Base-by-base conservation (phyloP, 148 eudicot genomes). In the Camellia granthamiana region DNA sequence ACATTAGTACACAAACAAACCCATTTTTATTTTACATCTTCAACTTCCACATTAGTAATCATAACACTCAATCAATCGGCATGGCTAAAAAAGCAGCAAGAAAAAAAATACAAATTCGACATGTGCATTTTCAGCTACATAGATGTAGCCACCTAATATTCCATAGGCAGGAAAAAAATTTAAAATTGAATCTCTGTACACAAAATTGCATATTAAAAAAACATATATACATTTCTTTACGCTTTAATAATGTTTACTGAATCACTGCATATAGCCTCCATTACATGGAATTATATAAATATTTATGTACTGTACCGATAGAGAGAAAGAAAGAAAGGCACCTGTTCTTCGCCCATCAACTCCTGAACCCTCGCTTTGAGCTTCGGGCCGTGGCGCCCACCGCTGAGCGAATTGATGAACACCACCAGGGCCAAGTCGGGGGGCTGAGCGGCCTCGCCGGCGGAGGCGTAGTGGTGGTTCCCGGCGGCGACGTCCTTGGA, bases 311-410 rank as follows among this genome's bases (percentile, higher is more conserved):
- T 1, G 38, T 30, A 30, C 38, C 38, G 14, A 19, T 19, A 71
- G 1, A 51, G 15, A 4, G 3, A 7, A 4, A 42, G 12, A 44
- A 18, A 83, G 58, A 70, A 3, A 3, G 44, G 14, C 2, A 94
- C 98, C 98, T 94, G 98, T 80, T 94, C 97, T 81, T 84, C 85
- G 6, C 93, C 88, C 93, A 94, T 92, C 64, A 94, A 83, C 41
- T 88, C 90, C 81, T 91, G 91, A 6, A 94, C 82, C 65, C 97
- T 78, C 4, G 64, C 81, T 84, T 71, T 92, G 52, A 92, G 91
- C 59, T 81, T 83, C 9, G 92, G 92, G 0, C 98, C 98, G 74
- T 91, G 92, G 6, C 98, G 80, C 1, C 98, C 98, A 23, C 98
- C 98, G 70, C 98, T 94, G 19, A 82, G 83, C 0, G 97, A 87